phyloP scores from a whole-genome alignment of 2,329 filamentous ascomycete species.

The Colletotrichum brevisporum region DNA sequence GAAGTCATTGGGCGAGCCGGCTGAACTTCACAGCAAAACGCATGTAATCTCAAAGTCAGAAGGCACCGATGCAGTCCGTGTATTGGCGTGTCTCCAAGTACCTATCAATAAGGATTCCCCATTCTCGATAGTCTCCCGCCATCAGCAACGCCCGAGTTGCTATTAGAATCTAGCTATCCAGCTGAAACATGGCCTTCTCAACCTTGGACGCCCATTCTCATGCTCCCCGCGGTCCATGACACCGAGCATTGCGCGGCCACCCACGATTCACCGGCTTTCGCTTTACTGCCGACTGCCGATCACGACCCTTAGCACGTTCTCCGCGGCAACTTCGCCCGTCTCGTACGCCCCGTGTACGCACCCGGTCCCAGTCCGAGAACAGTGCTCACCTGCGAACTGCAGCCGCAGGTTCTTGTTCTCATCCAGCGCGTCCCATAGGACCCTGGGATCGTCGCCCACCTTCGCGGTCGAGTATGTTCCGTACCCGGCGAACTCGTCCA shows the following conservation, averaged over 20 bases:
- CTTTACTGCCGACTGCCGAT: background rate
- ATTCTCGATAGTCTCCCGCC: background rate
- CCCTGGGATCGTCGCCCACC: conserved; percentile 6
- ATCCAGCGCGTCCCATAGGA: conserved; percentile 14
- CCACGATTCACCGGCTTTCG: background rate
- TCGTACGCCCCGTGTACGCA: conserved; percentile 14
- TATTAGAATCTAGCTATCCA: background rate
- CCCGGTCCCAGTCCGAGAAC: background rate
- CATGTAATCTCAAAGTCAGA: conserved; percentile 23
- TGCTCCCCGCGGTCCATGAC: background rate
- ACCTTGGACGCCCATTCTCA: background rate
- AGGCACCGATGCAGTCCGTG: background rate
- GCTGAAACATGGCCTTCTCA: conserved; percentile 10
- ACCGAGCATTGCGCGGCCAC: background rate
- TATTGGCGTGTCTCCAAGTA: too few relatives aligned
- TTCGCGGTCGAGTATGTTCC: conserved; percentile 3
- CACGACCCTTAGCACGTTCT: background rate
- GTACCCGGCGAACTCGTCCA: background rate
- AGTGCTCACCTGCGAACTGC: conserved; percentile 17
- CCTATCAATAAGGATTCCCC: background rate
- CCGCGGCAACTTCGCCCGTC: conserved; percentile 17
- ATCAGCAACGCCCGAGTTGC: background rate
- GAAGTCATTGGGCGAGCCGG: conserved; percentile 12
- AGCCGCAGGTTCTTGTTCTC: background rate
- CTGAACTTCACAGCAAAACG: conserved; percentile 22